Percentiles rank a stretch among this genome's conserved stretches.
Conservation (phyloP, 148 eudicot species). For the Cornus florida region DNA sequence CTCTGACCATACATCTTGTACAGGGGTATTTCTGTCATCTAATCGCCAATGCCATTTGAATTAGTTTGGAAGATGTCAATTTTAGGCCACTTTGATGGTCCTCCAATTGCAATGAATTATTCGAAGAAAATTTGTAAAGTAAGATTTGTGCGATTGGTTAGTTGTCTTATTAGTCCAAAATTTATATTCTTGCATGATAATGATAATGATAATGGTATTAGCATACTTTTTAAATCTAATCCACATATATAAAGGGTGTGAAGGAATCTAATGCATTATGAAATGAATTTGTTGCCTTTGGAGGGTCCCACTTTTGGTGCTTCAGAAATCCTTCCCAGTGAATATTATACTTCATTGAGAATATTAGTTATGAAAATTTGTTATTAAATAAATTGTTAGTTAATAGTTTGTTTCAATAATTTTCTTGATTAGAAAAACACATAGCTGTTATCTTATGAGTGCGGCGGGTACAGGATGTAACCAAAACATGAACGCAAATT, state of each 20-base stretch:
- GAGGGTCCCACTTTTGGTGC: conserved; percentile 12
- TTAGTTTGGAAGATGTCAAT: not conserved
- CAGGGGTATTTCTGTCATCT: conserved; percentile 1
- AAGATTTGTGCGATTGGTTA: not conserved
- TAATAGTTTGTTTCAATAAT: too few species aligned
- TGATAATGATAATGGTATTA: not conserved
- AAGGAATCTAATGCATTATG: not conserved
- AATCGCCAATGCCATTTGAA: not conserved
- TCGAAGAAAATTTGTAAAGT: not conserved
- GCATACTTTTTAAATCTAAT: not conserved
- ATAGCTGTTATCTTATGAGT: too few species aligned
- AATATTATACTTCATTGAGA: not conserved
- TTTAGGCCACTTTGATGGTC: conserved; percentile 3
- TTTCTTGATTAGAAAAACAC: too few species aligned
- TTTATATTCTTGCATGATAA: not conserved
- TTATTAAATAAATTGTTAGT: too few species aligned
- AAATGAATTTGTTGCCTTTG: not conserved
- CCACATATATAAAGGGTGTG: not conserved
- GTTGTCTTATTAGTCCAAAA: not conserved
- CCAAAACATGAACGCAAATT: too few species aligned
- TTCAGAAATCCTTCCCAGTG: not conserved
- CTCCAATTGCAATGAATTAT: conserved; percentile 9
- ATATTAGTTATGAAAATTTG: not conserved
- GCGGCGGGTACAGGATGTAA: too few species aligned
- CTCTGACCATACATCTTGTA: not conserved